Conservation (phyloP, 164 flowering plant genomes). For the Vitis cinerea region DNA sequence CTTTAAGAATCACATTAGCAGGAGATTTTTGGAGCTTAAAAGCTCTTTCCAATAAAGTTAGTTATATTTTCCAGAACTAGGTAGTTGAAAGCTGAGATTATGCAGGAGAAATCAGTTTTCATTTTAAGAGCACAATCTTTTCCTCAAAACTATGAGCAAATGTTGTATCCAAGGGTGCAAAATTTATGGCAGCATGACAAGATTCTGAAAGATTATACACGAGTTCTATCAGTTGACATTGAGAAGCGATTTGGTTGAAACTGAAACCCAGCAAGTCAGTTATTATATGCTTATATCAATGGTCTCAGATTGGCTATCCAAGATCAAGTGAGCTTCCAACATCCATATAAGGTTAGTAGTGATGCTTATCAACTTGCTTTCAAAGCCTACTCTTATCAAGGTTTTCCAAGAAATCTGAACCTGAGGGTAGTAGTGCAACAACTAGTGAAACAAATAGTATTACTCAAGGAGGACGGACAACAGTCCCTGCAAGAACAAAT, state of each 20-base stretch:
- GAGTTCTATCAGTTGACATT: neutral
- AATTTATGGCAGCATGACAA: neutral
- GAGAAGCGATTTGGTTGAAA: too few species aligned
- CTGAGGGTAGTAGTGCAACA: neutral
- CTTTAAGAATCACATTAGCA: too few species aligned
- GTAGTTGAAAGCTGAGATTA: too few species aligned
- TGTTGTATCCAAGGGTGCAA: neutral
- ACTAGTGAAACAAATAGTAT: neutral
- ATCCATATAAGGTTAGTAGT: neutral
- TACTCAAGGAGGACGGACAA: neutral
- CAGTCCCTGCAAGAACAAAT: neutral
- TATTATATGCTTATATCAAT: too few species aligned
- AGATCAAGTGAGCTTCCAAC: neutral
- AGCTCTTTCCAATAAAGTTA: too few species aligned
- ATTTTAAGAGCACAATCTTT: neutral
- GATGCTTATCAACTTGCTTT: neutral
- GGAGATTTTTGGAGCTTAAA: too few species aligned
- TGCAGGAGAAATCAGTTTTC: too few species aligned
- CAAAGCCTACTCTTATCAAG: neutral
- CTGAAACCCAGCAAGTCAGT: too few species aligned
- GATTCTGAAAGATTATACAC: neutral
- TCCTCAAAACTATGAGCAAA: neutral
- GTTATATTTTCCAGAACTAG: too few species aligned
- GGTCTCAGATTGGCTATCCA: neutral
- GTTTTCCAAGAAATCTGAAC: neutral